phyloP scores from a whole-genome alignment of 2,329 filamentous ascomycete genomes.

The Rugonectria rugulosa region DNA sequence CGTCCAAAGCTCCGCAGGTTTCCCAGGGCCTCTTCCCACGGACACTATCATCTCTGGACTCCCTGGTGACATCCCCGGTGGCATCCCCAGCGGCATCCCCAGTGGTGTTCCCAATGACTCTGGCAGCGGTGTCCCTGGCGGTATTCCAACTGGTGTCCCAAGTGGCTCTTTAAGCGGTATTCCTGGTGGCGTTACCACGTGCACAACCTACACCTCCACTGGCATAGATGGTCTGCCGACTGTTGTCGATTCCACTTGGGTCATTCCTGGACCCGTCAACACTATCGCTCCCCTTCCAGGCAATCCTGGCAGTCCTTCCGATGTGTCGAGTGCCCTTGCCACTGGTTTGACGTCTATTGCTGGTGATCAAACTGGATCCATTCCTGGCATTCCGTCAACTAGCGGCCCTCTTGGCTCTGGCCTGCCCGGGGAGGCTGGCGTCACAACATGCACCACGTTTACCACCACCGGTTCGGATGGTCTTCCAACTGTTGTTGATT shows the following conservation, averaged over 20 bases:
- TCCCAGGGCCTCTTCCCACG: constrained; percentile 14
- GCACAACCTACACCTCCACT: constrained; percentile 39
- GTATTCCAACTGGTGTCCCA: constrained; percentile 15
- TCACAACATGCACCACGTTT: constrained; percentile 37
- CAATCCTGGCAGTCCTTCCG: constrained; percentile 16
- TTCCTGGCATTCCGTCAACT: constrained; percentile 15
- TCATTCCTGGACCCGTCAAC: constrained; percentile 37
- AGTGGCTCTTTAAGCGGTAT: background rate
- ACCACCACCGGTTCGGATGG: constrained; percentile 34
- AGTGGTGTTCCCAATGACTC: constrained; percentile 3
- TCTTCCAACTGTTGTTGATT: constrained; percentile 41
- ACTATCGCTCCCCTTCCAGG: constrained; percentile 26
- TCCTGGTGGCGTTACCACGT: constrained; percentile 32
- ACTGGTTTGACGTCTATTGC: constrained; percentile 21
- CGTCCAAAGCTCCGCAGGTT: constrained; percentile 8
- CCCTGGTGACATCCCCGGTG: constrained; percentile 12
- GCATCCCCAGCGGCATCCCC: background rate
- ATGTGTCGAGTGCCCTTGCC: constrained; percentile 27
- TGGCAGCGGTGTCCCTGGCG: background rate
- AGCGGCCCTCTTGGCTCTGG: constrained; percentile 12
- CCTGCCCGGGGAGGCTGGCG: constrained; percentile 6
- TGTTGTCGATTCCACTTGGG: constrained; percentile 43
- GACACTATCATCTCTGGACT: constrained; percentile 10
- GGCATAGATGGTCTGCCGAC: constrained; percentile 39
- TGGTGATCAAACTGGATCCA: constrained; percentile 16